Conservation (phyloP, 768 basidiomycete species). For the Boletus vermiculosoides region DNA sequence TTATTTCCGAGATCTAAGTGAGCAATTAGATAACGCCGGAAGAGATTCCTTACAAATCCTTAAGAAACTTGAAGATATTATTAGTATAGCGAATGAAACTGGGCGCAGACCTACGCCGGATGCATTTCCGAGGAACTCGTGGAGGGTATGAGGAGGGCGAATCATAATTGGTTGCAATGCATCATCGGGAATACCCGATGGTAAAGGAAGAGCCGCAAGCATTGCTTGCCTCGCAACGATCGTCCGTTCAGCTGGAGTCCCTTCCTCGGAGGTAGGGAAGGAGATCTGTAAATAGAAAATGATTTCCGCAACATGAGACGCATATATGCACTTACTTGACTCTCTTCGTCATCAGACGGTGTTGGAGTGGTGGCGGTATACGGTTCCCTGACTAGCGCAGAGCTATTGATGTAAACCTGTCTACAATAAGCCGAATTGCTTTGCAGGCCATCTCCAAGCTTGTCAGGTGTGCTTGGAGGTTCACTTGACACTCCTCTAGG, state of each 20-base stretch:
- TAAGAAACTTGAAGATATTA: conserved; percentile 45
- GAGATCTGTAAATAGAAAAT: conserved; percentile 3
- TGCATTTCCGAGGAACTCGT: conserved; percentile 63
- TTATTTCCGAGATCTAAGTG: neutral
- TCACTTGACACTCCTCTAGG: neutral
- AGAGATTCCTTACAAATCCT: conserved; percentile 48
- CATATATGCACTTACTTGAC: conserved; percentile 24
- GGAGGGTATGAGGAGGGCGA: conserved; percentile 59
- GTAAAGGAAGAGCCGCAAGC: conserved; percentile 61
- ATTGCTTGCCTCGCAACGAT: conserved; percentile 54
- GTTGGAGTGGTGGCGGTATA: neutral
- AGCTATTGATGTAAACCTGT: conserved; percentile 12
- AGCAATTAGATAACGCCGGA: neutral
- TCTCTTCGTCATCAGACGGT: neutral
- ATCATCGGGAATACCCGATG: conserved; percentile 60
- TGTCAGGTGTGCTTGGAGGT: conserved; percentile 21
- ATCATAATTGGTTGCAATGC: conserved; percentile 67
- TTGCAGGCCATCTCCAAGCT: conserved; percentile 20
- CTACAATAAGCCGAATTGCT: conserved; percentile 29
- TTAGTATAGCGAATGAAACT: conserved; percentile 2
- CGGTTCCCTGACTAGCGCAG: conserved; percentile 4
- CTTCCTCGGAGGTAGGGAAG: neutral
- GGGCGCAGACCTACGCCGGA: conserved; percentile 47
- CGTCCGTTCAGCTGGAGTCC: conserved; percentile 35
- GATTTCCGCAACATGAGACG: neutral